Evolutionary conservation across 257 asterid species (phyloP).

Genomic region (Solanum phureja): DNA sequence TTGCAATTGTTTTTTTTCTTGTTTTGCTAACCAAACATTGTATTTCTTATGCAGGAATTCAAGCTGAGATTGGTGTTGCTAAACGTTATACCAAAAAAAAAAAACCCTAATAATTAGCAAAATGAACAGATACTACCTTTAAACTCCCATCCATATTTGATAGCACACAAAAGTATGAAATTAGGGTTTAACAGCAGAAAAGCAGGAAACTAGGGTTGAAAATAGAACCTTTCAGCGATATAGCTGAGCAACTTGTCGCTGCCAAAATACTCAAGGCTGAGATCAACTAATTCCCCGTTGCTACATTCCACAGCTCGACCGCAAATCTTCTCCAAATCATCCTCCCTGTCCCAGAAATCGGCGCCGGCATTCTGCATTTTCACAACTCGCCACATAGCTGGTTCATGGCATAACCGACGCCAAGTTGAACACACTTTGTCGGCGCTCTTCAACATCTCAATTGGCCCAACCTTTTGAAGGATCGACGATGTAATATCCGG

Average conservation of each 20-base stretch:
- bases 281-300: constrained; percentile 14
- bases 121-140: not conserved
- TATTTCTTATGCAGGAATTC: not conserved
- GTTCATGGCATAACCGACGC: constrained; percentile 1
- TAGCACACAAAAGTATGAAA: not conserved
- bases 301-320: constrained; percentile 12
- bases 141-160: not conserved
- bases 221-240: constrained; percentile 12
- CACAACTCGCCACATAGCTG: constrained; percentile 14
- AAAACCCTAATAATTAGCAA: not conserved
- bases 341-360: no score
- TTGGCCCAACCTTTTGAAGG: not conserved
- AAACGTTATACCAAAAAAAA: not conserved
- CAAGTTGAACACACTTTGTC: constrained; percentile 3
- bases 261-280: constrained; percentile 4
- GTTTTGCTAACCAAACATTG: not conserved
- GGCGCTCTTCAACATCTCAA: not conserved
- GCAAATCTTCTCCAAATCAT: not conserved
- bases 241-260: constrained; percentile 8
- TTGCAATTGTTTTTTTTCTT: not conserved
- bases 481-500: not conserved
- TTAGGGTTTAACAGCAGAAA: not conserved
- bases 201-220: not conserved
- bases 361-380: not conserved
- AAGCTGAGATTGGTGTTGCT: not conserved